Percentiles rank a stretch among this genome's conserved stretches.
Conservation (phyloP, 805 yeast genomes). For the Wickerhamiella bombiphila region DNA sequence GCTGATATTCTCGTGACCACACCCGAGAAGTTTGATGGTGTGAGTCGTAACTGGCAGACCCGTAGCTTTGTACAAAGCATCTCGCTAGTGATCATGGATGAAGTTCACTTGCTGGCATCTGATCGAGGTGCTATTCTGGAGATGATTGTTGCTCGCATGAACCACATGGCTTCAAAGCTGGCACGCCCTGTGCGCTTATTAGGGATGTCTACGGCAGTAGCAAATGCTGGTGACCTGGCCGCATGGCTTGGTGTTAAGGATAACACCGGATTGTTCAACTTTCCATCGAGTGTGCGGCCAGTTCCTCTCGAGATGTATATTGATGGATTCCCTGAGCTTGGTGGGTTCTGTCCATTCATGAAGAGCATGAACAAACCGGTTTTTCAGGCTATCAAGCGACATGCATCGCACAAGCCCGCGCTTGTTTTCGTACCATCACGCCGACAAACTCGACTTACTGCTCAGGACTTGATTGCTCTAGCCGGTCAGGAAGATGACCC, state of each 20-base stretch:
- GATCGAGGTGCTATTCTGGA: constrained; percentile 79
- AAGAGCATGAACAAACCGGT: constrained; percentile 83
- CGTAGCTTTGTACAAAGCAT: constrained; percentile 61
- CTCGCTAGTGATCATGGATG: constrained; percentile 71
- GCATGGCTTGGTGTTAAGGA: constrained; percentile 62
- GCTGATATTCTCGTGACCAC: constrained; percentile 72
- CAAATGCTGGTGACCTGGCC: constrained; percentile 76
- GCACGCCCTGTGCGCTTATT: constrained; percentile 47
- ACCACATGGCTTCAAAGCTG: constrained; percentile 48
- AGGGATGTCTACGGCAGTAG: constrained; percentile 77
- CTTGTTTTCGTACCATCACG: constrained; percentile 75
- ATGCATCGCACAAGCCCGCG: constrained; percentile 74
- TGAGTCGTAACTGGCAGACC: constrained; percentile 73
- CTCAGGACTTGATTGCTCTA: constrained; percentile 59
- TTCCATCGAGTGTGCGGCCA: constrained; percentile 71
- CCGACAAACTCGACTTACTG: constrained; percentile 68
- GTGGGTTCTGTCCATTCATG: constrained; percentile 74
- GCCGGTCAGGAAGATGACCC: constrained; percentile 70
- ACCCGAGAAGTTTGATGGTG: constrained; percentile 80
- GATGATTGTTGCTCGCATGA: constrained; percentile 82
- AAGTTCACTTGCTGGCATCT: constrained; percentile 68
- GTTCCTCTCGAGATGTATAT: constrained; percentile 78
- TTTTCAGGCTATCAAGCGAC: constrained; percentile 81
- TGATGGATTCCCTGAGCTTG: constrained; percentile 71
- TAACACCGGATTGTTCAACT: constrained; percentile 49